Base-by-base conservation (phyloP, 163 green algal genomes). In the Dunaliella salina region DNA sequence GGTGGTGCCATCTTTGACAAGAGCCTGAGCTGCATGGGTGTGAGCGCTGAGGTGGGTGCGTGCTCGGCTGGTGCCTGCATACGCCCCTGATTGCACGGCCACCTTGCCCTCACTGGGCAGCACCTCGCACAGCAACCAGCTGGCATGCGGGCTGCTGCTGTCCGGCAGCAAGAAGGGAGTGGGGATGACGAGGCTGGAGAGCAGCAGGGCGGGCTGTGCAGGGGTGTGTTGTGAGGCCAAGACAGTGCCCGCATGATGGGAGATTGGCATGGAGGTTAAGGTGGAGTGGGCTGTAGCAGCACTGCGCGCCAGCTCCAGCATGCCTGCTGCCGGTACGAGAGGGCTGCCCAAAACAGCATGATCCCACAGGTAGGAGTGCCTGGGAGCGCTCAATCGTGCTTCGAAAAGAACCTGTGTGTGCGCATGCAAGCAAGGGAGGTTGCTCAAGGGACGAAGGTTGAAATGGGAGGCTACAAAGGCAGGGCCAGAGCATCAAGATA, bases 271-370 rank as follows among this genome's bases (percentile, higher is more conserved):
- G 81, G 33, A 35, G 67, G 57, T 69, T 15, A 18, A 18, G 15
- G 18, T 15, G 57, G 57, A 26, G 18, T 33, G 40, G 18, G 80
- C 69, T 29, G 57, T 20, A 69, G 33, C 63, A 80, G 82, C 50
- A 13, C 80, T 85, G 11, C 59, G 79, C 3, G 90, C 89, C 29
- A 92, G 84, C 82, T 95, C 91, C 75, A 96, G 79, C 83, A 96
- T 93, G 82, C 86, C 87, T 1, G 92, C 92, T 0, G 91, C 95
- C 0, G 95, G 94, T 34, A 97, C 85, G 0, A 97, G 83, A 8
- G 85, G 79, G 0, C 34, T 45, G 30, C 93, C 93, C 8, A 80
- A 87, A 1, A 95, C 90, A 0, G 69, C 13, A 83, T 96, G 93
- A 67, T 96, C 90, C 89, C 88, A 90, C 25, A 94, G n/a, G 57